Conservation (phyloP, 129 eudicot genomes). For the Arctium lappa region DNA sequence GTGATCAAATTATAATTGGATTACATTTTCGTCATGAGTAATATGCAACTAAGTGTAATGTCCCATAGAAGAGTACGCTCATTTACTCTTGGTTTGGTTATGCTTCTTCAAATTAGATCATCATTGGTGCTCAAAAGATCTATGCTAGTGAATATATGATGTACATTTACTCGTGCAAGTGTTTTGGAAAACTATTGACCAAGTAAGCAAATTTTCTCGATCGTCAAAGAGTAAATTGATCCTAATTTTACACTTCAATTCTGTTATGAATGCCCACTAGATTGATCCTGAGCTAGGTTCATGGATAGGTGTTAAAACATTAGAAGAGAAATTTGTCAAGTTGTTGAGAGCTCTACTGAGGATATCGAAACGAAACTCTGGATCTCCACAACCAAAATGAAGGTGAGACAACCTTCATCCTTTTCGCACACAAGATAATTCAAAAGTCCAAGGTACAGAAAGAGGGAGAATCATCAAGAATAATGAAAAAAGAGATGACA, state of each 20-base stretch:
- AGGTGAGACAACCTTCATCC: too few relatives aligned
- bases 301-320: too few relatives aligned
- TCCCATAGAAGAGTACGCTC: background rate
- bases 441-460: background rate
- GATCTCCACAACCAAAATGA: too few relatives aligned
- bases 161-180: background rate
- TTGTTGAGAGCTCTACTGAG: too few relatives aligned
- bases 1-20: background rate
- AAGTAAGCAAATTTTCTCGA: too few relatives aligned
- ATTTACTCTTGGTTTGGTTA: background rate
- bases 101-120: background rate
- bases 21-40: background rate
- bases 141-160: background rate
- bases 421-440: too few relatives aligned
- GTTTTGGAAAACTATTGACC: too few relatives aligned
- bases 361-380: too few relatives aligned
- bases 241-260: background rate
- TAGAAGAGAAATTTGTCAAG: too few relatives aligned
- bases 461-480: background rate
- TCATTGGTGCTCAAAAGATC: background rate
- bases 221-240: background rate
- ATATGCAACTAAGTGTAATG: background rate
- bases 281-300: too few relatives aligned
- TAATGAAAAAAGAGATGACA: too few relatives aligned
- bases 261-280: too few relatives aligned